Evolutionary conservation across 768 basidiomycete species (phyloP).

Genomic region (Rhodocollybia butyracea): DNA sequence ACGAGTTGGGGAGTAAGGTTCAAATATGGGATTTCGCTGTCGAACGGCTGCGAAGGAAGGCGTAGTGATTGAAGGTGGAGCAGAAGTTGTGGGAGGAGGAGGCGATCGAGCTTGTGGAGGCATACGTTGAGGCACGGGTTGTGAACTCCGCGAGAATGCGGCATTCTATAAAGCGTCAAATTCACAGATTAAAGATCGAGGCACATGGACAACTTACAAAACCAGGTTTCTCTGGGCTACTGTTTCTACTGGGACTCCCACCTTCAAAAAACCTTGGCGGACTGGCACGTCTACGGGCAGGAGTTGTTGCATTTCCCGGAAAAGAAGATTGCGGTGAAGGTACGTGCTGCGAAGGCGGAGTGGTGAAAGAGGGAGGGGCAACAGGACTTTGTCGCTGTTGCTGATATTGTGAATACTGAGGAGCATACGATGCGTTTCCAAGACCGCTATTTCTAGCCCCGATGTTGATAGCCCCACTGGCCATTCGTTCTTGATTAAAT

Average conservation of each 20-base stretch:
- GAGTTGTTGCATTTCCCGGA: background rate
- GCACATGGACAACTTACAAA: background rate
- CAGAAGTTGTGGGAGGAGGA: background rate
- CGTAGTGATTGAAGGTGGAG: background rate
- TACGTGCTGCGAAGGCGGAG: background rate
- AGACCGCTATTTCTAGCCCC: background rate
- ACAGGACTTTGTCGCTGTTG: background rate
- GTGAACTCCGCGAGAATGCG: background rate
- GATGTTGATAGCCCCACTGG: slow-evolving; percentile 1
- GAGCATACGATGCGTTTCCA: background rate
- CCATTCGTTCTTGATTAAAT: slow-evolving; percentile 5
- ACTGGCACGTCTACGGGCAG: background rate
- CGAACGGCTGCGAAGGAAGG: background rate
- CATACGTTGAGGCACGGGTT: background rate
- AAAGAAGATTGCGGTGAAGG: background rate
- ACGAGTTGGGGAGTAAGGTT: background rate
- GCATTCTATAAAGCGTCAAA: background rate
- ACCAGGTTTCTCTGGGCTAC: background rate
- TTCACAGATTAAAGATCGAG: background rate
- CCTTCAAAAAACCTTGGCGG: background rate
- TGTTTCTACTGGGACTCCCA: background rate
- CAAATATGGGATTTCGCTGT: slow-evolving; percentile 1
- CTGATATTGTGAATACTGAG: background rate
- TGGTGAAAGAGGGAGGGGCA: background rate
- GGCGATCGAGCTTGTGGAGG: background rate